Evolutionary conservation across 768 basidiomycete genomes (phyloP).

Genomic region (Phylloporus arenicola): DNA sequence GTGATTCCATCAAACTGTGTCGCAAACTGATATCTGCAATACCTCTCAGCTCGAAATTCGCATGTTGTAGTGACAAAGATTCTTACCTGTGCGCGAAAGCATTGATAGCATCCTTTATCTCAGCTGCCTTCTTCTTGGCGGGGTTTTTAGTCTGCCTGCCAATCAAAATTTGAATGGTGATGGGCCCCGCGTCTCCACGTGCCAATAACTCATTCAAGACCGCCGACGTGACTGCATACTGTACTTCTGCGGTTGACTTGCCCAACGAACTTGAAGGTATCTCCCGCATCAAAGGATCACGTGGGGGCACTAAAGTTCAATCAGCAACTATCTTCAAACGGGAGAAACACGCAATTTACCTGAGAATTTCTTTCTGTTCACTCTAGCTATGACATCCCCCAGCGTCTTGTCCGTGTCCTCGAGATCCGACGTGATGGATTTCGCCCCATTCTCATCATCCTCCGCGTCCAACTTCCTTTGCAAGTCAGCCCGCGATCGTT

Average conservation of each 20-base stretch:
- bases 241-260: slow-evolving; percentile 6
- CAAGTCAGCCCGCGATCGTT: slow-evolving; percentile 4
- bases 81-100: slow-evolving; percentile 16
- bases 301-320: slow-evolving; percentile 7
- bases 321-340: slow-evolving; percentile 1
- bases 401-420: slow-evolving; percentile 13
- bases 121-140: not conserved
- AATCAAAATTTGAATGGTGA: slow-evolving; percentile 9
- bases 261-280: not conserved
- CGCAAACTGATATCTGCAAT: slow-evolving; percentile 19
- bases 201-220: slow-evolving; percentile 8
- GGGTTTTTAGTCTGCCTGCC: not conserved
- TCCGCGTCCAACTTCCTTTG: not conserved
- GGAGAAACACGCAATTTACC: slow-evolving; percentile 3
- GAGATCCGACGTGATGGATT: slow-evolving; percentile 13
- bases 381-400: slow-evolving; percentile 7
- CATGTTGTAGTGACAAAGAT: not conserved
- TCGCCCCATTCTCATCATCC: slow-evolving; percentile 2
- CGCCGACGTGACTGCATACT: slow-evolving; percentile 1
- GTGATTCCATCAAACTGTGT: not conserved
- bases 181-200: slow-evolving; percentile 15
- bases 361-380: slow-evolving; percentile 18
- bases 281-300: not conserved
- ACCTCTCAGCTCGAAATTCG: slow-evolving; percentile 2
- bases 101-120: slow-evolving; percentile 1